These are phyloP conservation scores for Penicillium sp. DNA, from an alignment of 2,329 filamentous ascomycete species.

Conservation along the genomic window DNA sequence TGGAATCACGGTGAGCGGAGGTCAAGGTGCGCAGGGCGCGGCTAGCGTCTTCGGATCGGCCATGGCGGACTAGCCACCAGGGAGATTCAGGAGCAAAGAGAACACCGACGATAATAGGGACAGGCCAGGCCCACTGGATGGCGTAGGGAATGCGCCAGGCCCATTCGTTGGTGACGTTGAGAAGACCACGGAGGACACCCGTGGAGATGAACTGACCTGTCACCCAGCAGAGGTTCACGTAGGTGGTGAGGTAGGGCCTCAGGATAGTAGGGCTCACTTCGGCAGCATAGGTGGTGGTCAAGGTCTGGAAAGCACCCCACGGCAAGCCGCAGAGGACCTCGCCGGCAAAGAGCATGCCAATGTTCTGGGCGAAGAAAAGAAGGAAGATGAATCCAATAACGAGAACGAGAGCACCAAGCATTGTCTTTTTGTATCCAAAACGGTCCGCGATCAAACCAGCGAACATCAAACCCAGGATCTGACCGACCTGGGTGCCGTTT, in stretches of 20 bases:
- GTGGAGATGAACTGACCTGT: slow-evolving; percentile 53
- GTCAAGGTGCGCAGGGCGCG: slow-evolving; percentile 37
- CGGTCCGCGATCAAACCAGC: slow-evolving; percentile 62
- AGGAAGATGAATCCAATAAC: slow-evolving; percentile 44
- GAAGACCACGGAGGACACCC: slow-evolving; percentile 44
- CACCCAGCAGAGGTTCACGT: slow-evolving; percentile 57
- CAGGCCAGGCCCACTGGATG: slow-evolving; percentile 51
- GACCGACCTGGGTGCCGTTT: slow-evolving; percentile 58
- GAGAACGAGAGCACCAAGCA: slow-evolving; percentile 37
- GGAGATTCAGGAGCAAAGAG: slow-evolving; percentile 48
- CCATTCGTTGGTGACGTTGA: slow-evolving; percentile 41
- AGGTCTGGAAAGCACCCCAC: slow-evolving; percentile 52
- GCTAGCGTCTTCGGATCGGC: slow-evolving; percentile 39
- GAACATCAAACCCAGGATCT: slow-evolving; percentile 63
- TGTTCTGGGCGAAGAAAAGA: slow-evolving; percentile 43
- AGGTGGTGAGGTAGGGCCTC: slow-evolving; percentile 51
- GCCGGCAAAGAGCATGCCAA: slow-evolving; percentile 49
- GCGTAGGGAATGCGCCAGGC: slow-evolving; percentile 51
- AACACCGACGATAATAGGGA: slow-evolving; percentile 43
- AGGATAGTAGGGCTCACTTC: slow-evolving; percentile 46
- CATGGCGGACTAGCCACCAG: slow-evolving; percentile 48
- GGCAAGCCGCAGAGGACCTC: slow-evolving; percentile 63
- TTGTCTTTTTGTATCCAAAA: slow-evolving; percentile 41
- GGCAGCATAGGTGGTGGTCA: slow-evolving; percentile 53
- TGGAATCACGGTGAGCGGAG: not conserved